A percentile compares a stretch with the other conserved stretches of the same genome.
These are phyloP conservation scores for Telopea speciosissima DNA, from an alignment of 177 flowering plant species.

Conservation along the genomic window DNA sequence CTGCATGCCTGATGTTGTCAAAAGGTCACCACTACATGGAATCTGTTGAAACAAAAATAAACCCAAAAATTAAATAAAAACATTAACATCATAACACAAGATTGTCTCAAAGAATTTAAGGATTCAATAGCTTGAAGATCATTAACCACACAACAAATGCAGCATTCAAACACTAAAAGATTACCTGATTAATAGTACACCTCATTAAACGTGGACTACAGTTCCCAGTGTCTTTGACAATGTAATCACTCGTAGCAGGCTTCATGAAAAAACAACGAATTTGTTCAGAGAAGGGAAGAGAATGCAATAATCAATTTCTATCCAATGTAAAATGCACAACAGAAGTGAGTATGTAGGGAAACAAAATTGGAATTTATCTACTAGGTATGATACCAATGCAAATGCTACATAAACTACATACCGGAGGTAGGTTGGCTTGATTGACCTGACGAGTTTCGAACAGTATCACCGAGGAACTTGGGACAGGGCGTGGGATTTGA, in stretches of 20 bases:
- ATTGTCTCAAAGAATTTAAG: not conserved
- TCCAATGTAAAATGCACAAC: too few species aligned
- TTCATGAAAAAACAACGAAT: conserved; percentile 23
- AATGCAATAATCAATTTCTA: not conserved
- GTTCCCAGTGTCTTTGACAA: conserved; percentile 84
- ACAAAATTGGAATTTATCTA: not conserved
- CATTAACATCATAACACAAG: not conserved
- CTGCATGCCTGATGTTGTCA: conserved; percentile 89
- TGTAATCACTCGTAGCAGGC: conserved; percentile 88
- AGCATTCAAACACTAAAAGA: not conserved
- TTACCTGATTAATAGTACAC: conserved; percentile 90
- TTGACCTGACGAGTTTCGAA: conserved; percentile 82
- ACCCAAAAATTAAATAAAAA: conserved; percentile 1
- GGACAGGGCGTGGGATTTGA: conserved; percentile 90
- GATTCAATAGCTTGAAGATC: not conserved
- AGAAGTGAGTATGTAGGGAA: not conserved
- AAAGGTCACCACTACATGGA: conserved; percentile 84
- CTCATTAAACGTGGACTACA: conserved; percentile 98
- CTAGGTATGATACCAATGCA: not conserved
- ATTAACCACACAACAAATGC: not conserved
- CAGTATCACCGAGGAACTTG: conserved; percentile 46
- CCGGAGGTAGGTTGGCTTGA: conserved; percentile 89
- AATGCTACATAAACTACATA: conserved; percentile 19
- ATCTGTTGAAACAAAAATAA: conserved; percentile 42
- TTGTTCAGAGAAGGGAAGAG: not conserved